These are phyloP conservation scores for Mrakia hoshinonis DNA, from an alignment of 768 basidiomycete genomes.

Conservation along the genomic window DNA sequence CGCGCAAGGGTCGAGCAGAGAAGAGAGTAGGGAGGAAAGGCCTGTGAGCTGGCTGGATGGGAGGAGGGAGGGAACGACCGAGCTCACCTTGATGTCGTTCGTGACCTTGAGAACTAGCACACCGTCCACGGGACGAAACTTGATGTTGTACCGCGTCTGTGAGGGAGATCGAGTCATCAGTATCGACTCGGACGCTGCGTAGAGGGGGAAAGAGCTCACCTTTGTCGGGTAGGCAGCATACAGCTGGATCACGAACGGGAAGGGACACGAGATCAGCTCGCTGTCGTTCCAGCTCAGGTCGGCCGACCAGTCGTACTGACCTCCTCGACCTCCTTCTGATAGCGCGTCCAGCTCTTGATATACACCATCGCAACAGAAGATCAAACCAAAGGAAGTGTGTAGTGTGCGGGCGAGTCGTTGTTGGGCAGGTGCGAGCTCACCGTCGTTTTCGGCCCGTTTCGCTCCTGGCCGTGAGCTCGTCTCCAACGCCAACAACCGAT, in stretches of 20 bases:
- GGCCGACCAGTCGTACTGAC: background rate
- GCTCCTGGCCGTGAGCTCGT: too few relatives aligned
- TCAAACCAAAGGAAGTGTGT: background rate
- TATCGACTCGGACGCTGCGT: background rate
- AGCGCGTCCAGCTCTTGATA: slow-evolving; percentile 41
- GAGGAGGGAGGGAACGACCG: background rate
- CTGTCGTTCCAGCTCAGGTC: too few relatives aligned
- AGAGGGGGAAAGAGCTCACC: slow-evolving; percentile 1
- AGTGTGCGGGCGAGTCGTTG: background rate
- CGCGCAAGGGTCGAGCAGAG: background rate
- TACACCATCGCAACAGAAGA: slow-evolving; percentile 36
- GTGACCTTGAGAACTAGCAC: slow-evolving; percentile 90
- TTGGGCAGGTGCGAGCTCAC: background rate
- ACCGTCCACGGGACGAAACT: slow-evolving; percentile 78
- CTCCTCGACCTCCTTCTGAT: slow-evolving; percentile 35
- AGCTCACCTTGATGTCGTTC: slow-evolving; percentile 72
- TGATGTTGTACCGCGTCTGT: slow-evolving; percentile 81
- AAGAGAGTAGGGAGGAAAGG: background rate
- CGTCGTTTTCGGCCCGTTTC: background rate
- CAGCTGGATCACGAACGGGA: slow-evolving; percentile 48
- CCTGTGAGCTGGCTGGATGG: background rate
- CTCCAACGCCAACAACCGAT: background rate
- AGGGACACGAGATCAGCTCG: slow-evolving; percentile 5
- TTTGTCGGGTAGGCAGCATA: slow-evolving; percentile 48
- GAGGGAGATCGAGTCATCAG: slow-evolving; percentile 7